These are phyloP conservation scores for Zygnema cylindricum DNA, from an alignment of 139 green algal genomes.

Conservation along the genomic window DNA sequence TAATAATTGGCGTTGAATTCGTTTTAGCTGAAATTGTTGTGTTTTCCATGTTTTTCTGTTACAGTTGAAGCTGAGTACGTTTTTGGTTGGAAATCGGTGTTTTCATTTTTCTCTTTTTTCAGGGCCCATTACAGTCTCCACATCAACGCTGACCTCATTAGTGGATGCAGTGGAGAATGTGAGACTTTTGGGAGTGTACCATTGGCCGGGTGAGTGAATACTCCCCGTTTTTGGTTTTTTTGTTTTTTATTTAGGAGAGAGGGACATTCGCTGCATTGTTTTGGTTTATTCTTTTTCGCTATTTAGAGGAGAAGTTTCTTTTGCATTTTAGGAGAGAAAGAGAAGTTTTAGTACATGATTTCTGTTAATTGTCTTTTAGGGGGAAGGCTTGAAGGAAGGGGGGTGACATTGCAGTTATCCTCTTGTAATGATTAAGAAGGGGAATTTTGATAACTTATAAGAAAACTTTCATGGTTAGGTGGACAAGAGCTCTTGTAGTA, in stretches of 20 bases:
- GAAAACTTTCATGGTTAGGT: too few relatives aligned
- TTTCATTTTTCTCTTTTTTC: not conserved
- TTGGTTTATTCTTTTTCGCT: not conserved
- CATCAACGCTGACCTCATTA: constrained; percentile 39
- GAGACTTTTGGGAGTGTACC: constrained; percentile 50
- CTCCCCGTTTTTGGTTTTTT: not conserved
- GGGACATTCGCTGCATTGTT: not conserved
- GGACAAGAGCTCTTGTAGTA: too few relatives aligned
- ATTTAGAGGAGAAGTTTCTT: not conserved
- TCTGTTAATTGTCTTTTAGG: too few relatives aligned
- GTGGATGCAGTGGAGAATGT: constrained; percentile 26
- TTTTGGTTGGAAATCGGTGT: not conserved
- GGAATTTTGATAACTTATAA: too few relatives aligned
- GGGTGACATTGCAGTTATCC: too few relatives aligned
- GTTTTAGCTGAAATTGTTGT: not conserved
- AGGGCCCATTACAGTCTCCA: constrained; percentile 54
- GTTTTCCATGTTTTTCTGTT: constrained; percentile 1
- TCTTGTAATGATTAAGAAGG: too few relatives aligned
- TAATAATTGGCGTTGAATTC: too few relatives aligned
- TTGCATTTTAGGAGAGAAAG: too few relatives aligned
- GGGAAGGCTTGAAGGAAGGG: too few relatives aligned
- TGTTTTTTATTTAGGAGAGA: not conserved
- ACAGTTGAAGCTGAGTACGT: not conserved
- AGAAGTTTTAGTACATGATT: too few relatives aligned
- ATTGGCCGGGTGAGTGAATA: constrained; percentile 37